Conservation (phyloP, 139 green algal species). For the Raphidocelis subcapitata region DNA sequence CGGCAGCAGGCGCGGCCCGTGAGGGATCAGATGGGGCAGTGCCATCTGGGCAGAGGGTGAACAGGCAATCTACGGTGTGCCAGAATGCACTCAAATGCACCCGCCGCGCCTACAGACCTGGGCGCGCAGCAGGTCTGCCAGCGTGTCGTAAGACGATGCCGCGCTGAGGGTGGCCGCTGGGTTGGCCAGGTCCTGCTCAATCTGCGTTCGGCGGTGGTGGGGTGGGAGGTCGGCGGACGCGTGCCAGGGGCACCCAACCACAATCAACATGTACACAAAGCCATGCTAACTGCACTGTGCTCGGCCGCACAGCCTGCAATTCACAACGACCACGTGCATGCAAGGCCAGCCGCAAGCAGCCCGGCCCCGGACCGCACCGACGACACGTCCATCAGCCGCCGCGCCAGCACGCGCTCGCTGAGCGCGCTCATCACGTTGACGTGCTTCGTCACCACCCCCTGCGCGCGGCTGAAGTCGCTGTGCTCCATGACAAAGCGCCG, state of each 20-base stretch:
- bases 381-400: slow-evolving; percentile 74
- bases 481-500: slow-evolving; percentile 80
- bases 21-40: no score
- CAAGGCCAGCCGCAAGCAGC: no score
- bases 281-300: no score
- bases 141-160: slow-evolving; percentile 37
- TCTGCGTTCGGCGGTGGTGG: slow-evolving; percentile 36
- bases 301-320: no score
- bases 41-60: no score
- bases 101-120: no score
- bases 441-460: slow-evolving; percentile 85
- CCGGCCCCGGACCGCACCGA: slow-evolving; percentile 37
- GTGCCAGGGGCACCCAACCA: background rate
- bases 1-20: no score
- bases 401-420: slow-evolving; percentile 47
- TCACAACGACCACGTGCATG: no score
- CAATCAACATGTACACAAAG: no score
- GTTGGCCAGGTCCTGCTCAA: slow-evolving; percentile 92
- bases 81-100: no score
- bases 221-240: background rate
- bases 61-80: no score
- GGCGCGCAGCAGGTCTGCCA: slow-evolving; percentile 42
- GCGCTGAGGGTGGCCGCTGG: slow-evolving; percentile 37
- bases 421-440: slow-evolving; percentile 86
- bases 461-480: slow-evolving; percentile 62